phyloP scores from a whole-genome alignment of 306 rosid species.

The Hippophae tibetana region DNA sequence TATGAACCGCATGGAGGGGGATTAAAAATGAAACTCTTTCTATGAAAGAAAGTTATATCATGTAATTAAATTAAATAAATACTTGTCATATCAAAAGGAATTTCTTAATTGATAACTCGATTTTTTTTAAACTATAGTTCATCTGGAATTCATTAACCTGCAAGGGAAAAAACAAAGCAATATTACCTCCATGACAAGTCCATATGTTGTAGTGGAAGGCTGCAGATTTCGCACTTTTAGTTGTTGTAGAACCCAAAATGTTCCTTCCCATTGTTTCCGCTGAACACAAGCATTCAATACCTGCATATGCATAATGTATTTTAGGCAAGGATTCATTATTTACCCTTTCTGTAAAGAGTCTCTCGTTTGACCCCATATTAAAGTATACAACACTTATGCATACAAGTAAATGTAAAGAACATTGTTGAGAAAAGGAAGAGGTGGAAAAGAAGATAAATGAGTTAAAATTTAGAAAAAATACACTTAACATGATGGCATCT shows the following conservation, averaged over 20 bases:
- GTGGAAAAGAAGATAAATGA: too few species aligned
- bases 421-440: too few species aligned
- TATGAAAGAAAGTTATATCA: too few species aligned
- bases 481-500: too few species aligned
- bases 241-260: constrained; percentile 93
- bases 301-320: constrained; percentile 33
- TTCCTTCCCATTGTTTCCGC: constrained; percentile 89
- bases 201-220: constrained; percentile 64
- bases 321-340: not conserved
- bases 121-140: not conserved
- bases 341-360: not conserved
- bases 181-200: constrained; percentile 92
- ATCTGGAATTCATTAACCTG: not conserved
- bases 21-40: too few species aligned
- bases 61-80: too few species aligned
- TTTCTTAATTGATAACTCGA: not conserved
- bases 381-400: too few species aligned
- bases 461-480: too few species aligned
- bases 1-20: too few species aligned
- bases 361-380: too few species aligned
- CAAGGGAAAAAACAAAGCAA: constrained; percentile 19
- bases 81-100: not conserved
- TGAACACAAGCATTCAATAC: constrained; percentile 80
- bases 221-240: constrained; percentile 46
- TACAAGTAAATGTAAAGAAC: too few species aligned